phyloP scores from a whole-genome alignment of 495 filamentous ascomycete species.

The Xanthoparmelia taractica region DNA sequence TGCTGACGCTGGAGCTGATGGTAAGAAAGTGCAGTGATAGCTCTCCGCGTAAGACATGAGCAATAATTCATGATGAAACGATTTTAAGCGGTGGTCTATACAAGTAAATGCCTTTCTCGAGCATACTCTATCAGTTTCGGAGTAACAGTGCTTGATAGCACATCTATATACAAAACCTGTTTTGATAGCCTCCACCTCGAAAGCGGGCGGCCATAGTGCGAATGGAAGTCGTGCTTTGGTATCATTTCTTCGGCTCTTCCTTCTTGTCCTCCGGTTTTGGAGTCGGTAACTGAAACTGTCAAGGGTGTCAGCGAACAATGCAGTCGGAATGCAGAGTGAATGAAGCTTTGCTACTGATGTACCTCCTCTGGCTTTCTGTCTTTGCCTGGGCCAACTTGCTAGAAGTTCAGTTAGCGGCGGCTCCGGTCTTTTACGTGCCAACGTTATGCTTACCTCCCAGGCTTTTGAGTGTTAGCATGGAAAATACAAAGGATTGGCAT shows the following conservation, averaged over 20 bases:
- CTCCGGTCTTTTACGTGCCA: neutral
- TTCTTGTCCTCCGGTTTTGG: slow-evolving; percentile 89
- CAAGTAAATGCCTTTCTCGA: neutral
- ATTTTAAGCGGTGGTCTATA: neutral
- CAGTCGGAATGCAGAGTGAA: slow-evolving; percentile 1
- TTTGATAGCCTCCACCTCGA: neutral
- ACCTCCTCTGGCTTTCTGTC: slow-evolving; percentile 69
- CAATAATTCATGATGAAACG: neutral
- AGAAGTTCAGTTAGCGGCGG: slow-evolving; percentile 25
- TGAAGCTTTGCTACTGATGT: slow-evolving; percentile 33
- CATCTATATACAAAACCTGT: slow-evolving; percentile 4
- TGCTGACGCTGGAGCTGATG: slow-evolving; percentile 4
- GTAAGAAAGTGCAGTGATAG: slow-evolving; percentile 2
- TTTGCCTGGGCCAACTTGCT: slow-evolving; percentile 78
- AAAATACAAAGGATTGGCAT: neutral
- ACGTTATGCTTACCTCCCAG: neutral
- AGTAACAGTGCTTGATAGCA: neutral
- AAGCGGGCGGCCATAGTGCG: neutral
- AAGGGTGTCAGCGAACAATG: slow-evolving; percentile 4
- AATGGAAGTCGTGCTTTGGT: neutral
- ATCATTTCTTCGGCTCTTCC: slow-evolving; percentile 83
- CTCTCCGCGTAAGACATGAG: neutral
- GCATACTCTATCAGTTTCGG: neutral
- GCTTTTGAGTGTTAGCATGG: slow-evolving; percentile 12
- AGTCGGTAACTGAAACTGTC: slow-evolving; percentile 79